Evolutionary conservation across 2,329 filamentous ascomycete genomes (phyloP).

Genomic region (Hypoxylon sp.): DNA sequence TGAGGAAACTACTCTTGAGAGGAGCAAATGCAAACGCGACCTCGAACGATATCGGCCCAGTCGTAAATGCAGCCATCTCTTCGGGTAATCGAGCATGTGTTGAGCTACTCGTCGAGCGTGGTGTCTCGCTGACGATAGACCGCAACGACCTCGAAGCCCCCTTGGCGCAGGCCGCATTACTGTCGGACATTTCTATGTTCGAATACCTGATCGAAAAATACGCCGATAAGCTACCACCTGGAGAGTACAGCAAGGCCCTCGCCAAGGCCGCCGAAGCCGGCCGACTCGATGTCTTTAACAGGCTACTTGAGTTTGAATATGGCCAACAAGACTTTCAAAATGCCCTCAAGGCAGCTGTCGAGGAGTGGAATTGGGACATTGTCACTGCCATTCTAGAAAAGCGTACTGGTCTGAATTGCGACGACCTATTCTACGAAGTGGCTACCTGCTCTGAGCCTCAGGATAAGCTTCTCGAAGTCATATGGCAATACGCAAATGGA

Average conservation of each 20-base stretch:
- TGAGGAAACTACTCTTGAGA: constrained; percentile 50
- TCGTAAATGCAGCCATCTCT: constrained; percentile 52
- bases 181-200: constrained; percentile 52
- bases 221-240: constrained; percentile 48
- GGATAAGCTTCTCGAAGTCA: constrained; percentile 47
- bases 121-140: constrained; percentile 48
- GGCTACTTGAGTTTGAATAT: constrained; percentile 49
- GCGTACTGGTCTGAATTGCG: constrained; percentile 46
- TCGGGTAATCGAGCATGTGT: constrained; percentile 53
- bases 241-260: constrained; percentile 52
- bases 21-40: constrained; percentile 50
- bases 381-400: constrained; percentile 47
- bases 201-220: constrained; percentile 52
- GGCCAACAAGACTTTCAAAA: constrained; percentile 44
- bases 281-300: constrained; percentile 51
- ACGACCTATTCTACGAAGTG: constrained; percentile 46
- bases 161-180: constrained; percentile 49
- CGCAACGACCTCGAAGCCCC: constrained; percentile 45
- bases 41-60: constrained; percentile 42
- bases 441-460: constrained; percentile 47
- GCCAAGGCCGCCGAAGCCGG: constrained; percentile 50
- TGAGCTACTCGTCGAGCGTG: constrained; percentile 49
- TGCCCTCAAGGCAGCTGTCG: constrained; percentile 46
- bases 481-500: constrained; percentile 50
- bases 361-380: constrained; percentile 50